Base-by-base conservation (phyloP, 1,139 yeast species). In the Arxiozyma telluris region DNA sequence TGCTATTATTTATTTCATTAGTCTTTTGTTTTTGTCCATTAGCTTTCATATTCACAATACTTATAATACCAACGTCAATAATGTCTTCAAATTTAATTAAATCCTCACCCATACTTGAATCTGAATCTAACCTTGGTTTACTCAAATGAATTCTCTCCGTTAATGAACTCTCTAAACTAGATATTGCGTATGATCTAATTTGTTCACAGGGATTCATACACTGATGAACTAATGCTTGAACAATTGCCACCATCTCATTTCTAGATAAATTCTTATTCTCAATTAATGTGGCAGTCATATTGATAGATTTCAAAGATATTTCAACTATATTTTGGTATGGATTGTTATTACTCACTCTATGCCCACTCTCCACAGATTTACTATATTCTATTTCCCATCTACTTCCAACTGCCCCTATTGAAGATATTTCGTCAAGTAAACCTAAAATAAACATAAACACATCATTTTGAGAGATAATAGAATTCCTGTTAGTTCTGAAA, bases 201-300 rank as follows among this genome's bases (percentile, higher is more conserved):
- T 86, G 90, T 42, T 88, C 76, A 66, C 96, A 87, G 11, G 96
- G 96, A 63, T 89, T 90, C 67, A 87, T 79, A 66, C 96, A 87
- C 69, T 90, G 96, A 62, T 86, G 91, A 0, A 94, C 89, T 55
- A 90, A 75, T 0, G 94, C 93, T 65, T 87, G 93, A 38, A 84
- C 73, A 56, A 84, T 71, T 0, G 91, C 84, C 59, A 83, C 80
- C 55, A 66, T 63, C 53, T 71, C 73, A 41, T 67, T 70, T 55
- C 64, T 69, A 3, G 62, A 53, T 17, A 62, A 53, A 1, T 55
- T 47, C 5, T 64, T 64, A 18, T 58, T 54, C 1, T 70, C 64
- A 18, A 79, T 60, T 54, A 84, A 68, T 5, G 76, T 76, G 4
- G 81, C 69, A 0, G 93, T 85, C 55, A 83, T 72, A 44, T 77